Conservation (phyloP, 345 rosid genomes). For the Brassica rapa region DNA sequence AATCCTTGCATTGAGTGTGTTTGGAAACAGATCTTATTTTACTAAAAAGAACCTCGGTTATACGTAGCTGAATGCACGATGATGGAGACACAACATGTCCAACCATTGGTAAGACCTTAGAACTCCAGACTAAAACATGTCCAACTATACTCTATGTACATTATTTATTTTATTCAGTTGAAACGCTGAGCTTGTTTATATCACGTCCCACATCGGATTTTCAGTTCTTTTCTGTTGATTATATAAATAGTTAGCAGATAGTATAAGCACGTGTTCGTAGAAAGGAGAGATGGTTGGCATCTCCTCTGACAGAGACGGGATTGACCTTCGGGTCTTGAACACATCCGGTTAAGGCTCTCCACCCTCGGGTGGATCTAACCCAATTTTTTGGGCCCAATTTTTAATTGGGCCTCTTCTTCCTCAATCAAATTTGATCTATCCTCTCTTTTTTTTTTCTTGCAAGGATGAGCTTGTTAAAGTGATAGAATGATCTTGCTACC, state of each 20-base stretch:
- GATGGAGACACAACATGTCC: constrained; percentile 46
- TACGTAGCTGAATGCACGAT: constrained; percentile 47
- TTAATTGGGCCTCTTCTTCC: not conserved
- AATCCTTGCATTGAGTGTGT: too few relatives aligned
- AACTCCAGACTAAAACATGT: too few relatives aligned
- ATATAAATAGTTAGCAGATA: not conserved
- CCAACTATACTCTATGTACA: not conserved
- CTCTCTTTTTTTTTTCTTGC: too few relatives aligned
- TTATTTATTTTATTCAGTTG: too few relatives aligned
- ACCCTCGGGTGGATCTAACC: constrained; percentile 42
- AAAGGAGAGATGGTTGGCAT: constrained; percentile 81
- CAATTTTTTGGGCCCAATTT: constrained; percentile 28
- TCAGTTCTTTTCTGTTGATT: rapidly evolving
- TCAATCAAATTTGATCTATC: too few relatives aligned
- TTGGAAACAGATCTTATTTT: too few relatives aligned
- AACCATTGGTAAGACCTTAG: constrained; percentile 45
- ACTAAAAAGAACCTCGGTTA: constrained; percentile 8
- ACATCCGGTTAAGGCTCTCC: constrained; percentile 51
- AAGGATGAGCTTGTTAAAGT: too few relatives aligned
- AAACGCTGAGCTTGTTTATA: not conserved
- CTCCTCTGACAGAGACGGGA: constrained; percentile 74
- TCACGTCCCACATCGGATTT: constrained; percentile 26
- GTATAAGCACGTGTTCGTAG: not conserved
- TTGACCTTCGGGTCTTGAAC: constrained; percentile 34
- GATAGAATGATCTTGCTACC: too few relatives aligned